Base-by-base conservation (phyloP, 1,139 yeast genomes). In the Kurtzmaniella natalensis region DNA sequence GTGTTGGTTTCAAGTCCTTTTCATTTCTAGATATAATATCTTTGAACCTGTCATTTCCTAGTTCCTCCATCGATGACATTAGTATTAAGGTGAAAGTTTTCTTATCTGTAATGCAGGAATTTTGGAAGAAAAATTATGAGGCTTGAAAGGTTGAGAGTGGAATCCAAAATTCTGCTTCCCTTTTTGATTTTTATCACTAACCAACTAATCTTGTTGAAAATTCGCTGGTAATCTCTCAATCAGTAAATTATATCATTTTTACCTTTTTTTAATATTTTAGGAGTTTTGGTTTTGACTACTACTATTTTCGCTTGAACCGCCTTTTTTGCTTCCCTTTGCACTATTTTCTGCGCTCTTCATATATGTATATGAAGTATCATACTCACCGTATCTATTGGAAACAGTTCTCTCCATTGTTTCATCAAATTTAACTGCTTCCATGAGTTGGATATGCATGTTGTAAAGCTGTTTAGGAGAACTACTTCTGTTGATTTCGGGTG, bases 341-440 rank as follows among this genome's bases (percentile, higher is more conserved):
- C 58, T 55, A 33, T 46, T 50, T 32, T 41, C 50, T 3, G 50
- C 49, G 33, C 54, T 48, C 20, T 48, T 46, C 34, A 51, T 35
- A 8, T 49, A 38, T 5, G 39, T 39, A 4, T 48, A 39, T 3
- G 53, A 42, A 2, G 62, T 46, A 13, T 61, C 61, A 17, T 55
- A 50, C 22, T 48, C 53, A 1, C 65, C 66, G 33, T 58, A 60
- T 26, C 64, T 44, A 30, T 54, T 56, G 5, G 50, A 38, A 1
- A 48, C 41, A 4, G 43, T 43, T 20, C 34, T 39, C 24, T 47
- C 52, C 38, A 44, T 37, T 3, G 47, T 25, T 9, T 44, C 50
- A 27, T 51, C 45, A 35, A 49, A 53, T 18, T 51, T 55, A 6
- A 58, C 45, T 34, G 43, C 38, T 14, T 52, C 53, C 35, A 59